These are phyloP conservation scores for Cunninghamia lanceolata DNA, from an alignment of 75 land plant species.

Conservation along the genomic window DNA sequence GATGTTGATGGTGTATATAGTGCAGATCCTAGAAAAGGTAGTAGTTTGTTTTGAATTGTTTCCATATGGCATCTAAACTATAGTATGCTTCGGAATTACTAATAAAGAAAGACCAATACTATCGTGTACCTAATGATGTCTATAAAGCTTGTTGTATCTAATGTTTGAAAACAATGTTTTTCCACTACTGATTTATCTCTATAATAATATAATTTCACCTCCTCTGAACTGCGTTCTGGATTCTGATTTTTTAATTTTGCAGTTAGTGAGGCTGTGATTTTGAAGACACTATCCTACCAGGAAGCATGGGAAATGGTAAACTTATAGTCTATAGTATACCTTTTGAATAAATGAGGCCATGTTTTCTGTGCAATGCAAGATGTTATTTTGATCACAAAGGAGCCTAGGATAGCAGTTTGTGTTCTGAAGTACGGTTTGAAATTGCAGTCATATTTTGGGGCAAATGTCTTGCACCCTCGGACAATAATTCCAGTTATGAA, in stretches of 20 bases:
- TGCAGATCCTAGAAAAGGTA: constrained; percentile 99
- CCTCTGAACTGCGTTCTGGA: constrained; percentile 2
- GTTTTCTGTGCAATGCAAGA: neutral
- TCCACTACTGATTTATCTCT: neutral
- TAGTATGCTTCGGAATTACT: neutral
- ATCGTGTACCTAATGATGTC: neutral
- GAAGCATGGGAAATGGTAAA: constrained; percentile 99
- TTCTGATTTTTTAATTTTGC: constrained; percentile 25
- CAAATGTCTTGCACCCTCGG: constrained; percentile 95
- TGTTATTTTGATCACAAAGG: neutral
- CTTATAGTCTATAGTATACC: neutral
- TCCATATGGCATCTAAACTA: neutral
- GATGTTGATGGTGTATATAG: constrained; percentile 98
- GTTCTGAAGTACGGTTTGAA: neutral
- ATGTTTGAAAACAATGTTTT: neutral
- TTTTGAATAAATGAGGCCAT: neutral
- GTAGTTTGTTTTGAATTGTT: neutral
- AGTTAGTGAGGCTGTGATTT: constrained; percentile 93
- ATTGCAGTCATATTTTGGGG: constrained; percentile 97
- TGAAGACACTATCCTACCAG: constrained; percentile 82
- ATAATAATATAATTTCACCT: neutral
- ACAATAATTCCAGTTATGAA: constrained; percentile 97
- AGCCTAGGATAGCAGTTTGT: neutral
- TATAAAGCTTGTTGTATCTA: neutral
- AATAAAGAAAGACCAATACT: neutral